These are phyloP conservation scores for Saccharum officinarum DNA, from an alignment of 176 grass and related monocot species.

Conservation along the genomic window DNA sequence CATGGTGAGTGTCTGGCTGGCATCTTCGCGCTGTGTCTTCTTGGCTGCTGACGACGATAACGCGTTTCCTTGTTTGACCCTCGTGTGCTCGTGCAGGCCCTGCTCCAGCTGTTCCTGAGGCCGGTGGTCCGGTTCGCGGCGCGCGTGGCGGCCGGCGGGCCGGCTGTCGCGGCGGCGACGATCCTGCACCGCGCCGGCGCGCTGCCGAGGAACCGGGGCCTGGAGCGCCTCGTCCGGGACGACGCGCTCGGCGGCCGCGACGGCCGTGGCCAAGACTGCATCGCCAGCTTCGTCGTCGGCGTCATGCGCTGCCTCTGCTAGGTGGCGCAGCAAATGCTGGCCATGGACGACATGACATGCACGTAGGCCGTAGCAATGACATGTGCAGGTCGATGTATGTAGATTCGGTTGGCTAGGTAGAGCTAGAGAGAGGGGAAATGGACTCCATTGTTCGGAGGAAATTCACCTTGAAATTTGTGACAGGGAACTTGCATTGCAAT, in stretches of 20 bases:
- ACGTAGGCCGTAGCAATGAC: not conserved
- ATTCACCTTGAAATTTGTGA: not conserved
- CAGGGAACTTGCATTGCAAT: not conserved
- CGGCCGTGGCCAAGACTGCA: constrained; percentile 10
- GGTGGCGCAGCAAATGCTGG: too few species aligned
- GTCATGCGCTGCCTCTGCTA: constrained; percentile 57
- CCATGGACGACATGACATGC: not conserved
- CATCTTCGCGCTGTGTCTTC: not conserved
- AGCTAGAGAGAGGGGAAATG: not conserved
- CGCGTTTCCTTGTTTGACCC: not conserved
- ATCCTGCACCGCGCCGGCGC: constrained; percentile 60
- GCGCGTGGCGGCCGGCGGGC: constrained; percentile 38
- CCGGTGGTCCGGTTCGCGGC: constrained; percentile 40
- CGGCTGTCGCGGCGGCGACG: constrained; percentile 46
- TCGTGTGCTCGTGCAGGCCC: constrained; percentile 13
- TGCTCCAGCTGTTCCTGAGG: constrained; percentile 50
- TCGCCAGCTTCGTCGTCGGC: constrained; percentile 56
- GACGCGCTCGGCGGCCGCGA: constrained; percentile 26
- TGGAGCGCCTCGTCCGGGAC: constrained; percentile 57
- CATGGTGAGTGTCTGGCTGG: not conserved
- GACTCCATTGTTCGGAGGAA: not conserved
- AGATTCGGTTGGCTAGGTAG: not conserved
- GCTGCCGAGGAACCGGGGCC: constrained; percentile 59
- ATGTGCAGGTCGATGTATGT: not conserved
- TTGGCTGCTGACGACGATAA: not conserved